Conservation (phyloP, 257 asterid genomes). For the Solanum corneliomulleri region DNA sequence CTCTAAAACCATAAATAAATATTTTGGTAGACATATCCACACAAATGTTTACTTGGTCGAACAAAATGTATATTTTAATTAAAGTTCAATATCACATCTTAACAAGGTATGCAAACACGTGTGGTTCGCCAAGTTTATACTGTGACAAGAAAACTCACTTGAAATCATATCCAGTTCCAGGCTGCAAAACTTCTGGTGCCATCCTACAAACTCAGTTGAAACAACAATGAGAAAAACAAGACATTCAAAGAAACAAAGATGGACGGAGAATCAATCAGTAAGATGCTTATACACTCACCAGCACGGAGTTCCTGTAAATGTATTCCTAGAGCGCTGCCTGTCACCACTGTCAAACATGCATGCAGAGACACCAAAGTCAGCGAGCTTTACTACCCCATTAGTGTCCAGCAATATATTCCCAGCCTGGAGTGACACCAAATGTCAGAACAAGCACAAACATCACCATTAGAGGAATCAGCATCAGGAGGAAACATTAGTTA, state of each 20-base stretch:
- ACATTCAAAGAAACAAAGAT: background rate
- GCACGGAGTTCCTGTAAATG: constrained; percentile 99
- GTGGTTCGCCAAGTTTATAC: background rate
- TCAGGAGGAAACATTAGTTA: constrained; percentile 1
- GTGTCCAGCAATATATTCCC: constrained; percentile 89
- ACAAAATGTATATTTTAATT: background rate
- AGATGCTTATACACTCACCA: constrained; percentile 38
- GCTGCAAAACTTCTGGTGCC: constrained; percentile 99
- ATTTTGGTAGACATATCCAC: background rate
- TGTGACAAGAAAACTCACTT: constrained; percentile 46
- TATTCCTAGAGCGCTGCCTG: constrained; percentile 92
- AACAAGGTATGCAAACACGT: background rate
- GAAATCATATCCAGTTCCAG: constrained; percentile 96
- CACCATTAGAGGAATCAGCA: background rate
- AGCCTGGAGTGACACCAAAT: constrained; percentile 46
- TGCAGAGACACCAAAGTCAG: constrained; percentile 97
- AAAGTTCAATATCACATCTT: background rate
- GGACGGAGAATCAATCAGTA: background rate
- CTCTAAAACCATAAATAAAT: background rate
- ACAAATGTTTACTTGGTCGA: background rate
- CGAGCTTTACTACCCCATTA: constrained; percentile 87
- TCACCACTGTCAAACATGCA: constrained; percentile 95
- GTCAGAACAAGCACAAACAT: background rate
- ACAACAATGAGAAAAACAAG: constrained; percentile 1
- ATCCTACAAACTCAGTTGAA: constrained; percentile 45